Conservation (phyloP, 2,329 filamentous ascomycete species). For the Dactylellina cionopaga region DNA sequence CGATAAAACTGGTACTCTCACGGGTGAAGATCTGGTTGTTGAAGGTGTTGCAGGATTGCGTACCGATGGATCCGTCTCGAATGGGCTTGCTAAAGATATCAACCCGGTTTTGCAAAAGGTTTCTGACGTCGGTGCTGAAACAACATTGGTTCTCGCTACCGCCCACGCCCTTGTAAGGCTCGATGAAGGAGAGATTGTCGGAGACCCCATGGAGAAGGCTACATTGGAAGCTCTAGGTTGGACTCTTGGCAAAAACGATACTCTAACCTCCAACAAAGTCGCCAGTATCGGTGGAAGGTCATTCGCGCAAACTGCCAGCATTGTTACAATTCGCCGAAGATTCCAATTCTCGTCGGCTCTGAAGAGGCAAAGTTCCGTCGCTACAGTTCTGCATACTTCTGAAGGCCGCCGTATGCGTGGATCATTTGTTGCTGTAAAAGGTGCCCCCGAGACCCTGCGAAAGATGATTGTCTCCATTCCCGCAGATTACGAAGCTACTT, state of each 20-base stretch:
- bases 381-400: conserved; percentile 78
- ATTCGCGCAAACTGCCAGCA: conserved; percentile 70
- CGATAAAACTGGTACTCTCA: conserved; percentile 97
- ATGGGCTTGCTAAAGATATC: conserved; percentile 73
- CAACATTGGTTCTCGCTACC: conserved; percentile 90
- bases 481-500: conserved; percentile 93
- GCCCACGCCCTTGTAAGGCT: conserved; percentile 95
- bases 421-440: conserved; percentile 95
- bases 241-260: conserved; percentile 89
- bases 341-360: conserved; percentile 98
- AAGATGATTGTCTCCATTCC: conserved; percentile 88
- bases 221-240: conserved; percentile 89
- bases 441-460: conserved; percentile 94
- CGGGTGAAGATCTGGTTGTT: conserved; percentile 94
- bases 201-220: conserved; percentile 98
- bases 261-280: conserved; percentile 74
- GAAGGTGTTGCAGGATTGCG: conserved; percentile 90
- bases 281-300: conserved; percentile 63
- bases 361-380: conserved; percentile 94
- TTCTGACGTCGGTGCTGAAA: conserved; percentile 76
- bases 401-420: conserved; percentile 80
- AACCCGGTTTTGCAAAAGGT: conserved; percentile 72
- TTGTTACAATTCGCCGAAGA: conserved; percentile 91
- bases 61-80: conserved; percentile 23
- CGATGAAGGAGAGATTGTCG: conserved; percentile 95